A percentile compares a stretch with the other conserved stretches of the same genome.
These are phyloP conservation scores for Cryptococcus sp. DNA, from an alignment of 1,284 basidiomycete genomes.

Conservation along the genomic window DNA sequence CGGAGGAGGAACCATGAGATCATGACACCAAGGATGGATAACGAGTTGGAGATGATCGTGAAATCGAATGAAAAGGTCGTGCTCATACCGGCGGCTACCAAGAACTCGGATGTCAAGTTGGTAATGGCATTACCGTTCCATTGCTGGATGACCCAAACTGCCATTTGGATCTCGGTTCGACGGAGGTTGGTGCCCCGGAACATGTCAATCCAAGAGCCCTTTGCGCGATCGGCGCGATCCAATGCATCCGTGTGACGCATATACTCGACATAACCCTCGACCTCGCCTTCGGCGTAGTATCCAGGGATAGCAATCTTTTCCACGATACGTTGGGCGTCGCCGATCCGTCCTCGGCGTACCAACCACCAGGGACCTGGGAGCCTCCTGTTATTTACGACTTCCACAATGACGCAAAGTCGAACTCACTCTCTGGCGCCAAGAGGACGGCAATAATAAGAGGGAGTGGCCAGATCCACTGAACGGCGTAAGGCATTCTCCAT, in stretches of 20 bases:
- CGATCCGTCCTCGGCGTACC: too few species aligned
- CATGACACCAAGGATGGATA: conserved; percentile 39
- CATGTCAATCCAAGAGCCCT: conserved; percentile 54
- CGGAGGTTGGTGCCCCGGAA: conserved; percentile 52
- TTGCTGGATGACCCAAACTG: conserved; percentile 1
- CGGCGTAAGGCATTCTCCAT: conserved; percentile 40
- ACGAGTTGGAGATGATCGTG: conserved; percentile 39
- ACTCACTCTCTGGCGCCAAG: conserved; percentile 2
- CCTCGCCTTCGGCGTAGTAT: conserved; percentile 12
- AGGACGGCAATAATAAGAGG: neutral
- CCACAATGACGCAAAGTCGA: conserved; percentile 11
- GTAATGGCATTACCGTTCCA: conserved; percentile 7
- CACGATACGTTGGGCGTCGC: conserved; percentile 23
- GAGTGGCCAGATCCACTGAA: conserved; percentile 21
- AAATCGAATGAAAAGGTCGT: conserved; percentile 39
- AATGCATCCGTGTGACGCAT: conserved; percentile 34
- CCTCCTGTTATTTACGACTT: too few species aligned
- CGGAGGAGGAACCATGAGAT: conserved; percentile 43
- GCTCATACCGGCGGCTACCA: conserved; percentile 43
- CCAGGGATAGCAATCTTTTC: conserved; percentile 10
- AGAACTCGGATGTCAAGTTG: conserved; percentile 24
- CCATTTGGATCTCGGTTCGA: conserved; percentile 50
- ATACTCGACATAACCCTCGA: conserved; percentile 20
- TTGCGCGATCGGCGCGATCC: conserved; percentile 26
- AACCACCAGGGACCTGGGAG: too few species aligned